Conservation (phyloP, 2,329 filamentous ascomycete species). For the Microcyclospora tardicrescens region DNA sequence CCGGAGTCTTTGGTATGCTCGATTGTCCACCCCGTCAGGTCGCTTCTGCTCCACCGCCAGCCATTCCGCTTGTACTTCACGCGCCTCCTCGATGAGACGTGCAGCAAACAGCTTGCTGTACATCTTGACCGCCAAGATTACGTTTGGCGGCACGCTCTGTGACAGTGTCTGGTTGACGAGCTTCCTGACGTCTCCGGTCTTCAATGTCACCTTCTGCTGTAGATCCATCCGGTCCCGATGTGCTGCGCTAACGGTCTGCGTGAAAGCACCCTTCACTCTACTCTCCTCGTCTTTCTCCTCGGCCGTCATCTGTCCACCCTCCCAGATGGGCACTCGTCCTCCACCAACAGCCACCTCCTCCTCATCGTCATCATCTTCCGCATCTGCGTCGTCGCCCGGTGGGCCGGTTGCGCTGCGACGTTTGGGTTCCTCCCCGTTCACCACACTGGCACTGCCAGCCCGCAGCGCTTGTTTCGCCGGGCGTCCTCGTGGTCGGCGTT, state of each 20-base stretch:
- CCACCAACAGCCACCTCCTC: conserved; percentile 44
- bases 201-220: conserved; percentile 56
- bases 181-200: conserved; percentile 56
- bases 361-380: conserved; percentile 40
- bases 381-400: conserved; percentile 25
- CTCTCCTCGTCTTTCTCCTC: conserved; percentile 13
- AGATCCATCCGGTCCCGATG: conserved; percentile 59
- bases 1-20: conserved; percentile 22
- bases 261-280: conserved; percentile 12
- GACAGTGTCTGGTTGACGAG: conserved; percentile 71
- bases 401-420: conserved; percentile 17
- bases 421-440: conserved; percentile 22
- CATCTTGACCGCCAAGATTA: conserved; percentile 62
- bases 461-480: conserved; percentile 9
- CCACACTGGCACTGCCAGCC: conserved; percentile 11
- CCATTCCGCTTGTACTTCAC: conserved; percentile 61
- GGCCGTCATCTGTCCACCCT: conserved; percentile 10
- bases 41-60: conserved; percentile 43
- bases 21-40: conserved; percentile 34
- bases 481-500: conserved; percentile 14
- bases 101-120: conserved; percentile 68
- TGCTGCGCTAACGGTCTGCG: conserved; percentile 5
- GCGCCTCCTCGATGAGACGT: conserved; percentile 59
- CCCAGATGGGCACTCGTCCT: conserved; percentile 25
- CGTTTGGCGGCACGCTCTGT: conserved; percentile 60